Conservation (phyloP, 2,329 filamentous ascomycete species). For the Ophiostoma sp. region DNA sequence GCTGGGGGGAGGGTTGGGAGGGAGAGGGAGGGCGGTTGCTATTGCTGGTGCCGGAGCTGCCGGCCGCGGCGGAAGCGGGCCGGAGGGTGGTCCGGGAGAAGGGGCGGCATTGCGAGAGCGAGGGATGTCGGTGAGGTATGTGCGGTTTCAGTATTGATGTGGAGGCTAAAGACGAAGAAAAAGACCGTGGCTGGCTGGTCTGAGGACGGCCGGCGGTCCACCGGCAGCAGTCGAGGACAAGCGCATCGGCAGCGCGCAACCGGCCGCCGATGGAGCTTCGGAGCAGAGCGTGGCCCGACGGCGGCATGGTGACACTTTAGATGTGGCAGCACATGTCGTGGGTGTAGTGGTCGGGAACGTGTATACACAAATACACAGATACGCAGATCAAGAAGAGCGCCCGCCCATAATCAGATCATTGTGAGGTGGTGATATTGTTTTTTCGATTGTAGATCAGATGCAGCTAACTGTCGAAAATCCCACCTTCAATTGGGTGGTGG, state of each 20-base stretch:
- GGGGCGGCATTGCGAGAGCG: slow-evolving; percentile 15
- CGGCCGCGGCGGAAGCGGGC: slow-evolving; percentile 16
- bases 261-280: slow-evolving; percentile 37
- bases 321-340: not conserved
- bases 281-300: slow-evolving; percentile 38
- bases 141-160: not conserved
- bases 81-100: slow-evolving; percentile 16
- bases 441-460: slow-evolving; percentile 4
- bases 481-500: not conserved
- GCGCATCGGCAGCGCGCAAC: slow-evolving; percentile 13
- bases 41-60: slow-evolving; percentile 6
- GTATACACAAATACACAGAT: not conserved
- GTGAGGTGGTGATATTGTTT: not conserved
- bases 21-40: not conserved
- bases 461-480: slow-evolving; percentile 1
- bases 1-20: not conserved
- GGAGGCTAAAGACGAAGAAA: not conserved
- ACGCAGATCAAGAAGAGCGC: not conserved
- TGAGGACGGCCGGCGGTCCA: not conserved
- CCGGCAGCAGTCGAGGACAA: slow-evolving; percentile 1
- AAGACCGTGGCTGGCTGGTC: not conserved
- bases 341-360: not conserved
- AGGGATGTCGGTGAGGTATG: not conserved
- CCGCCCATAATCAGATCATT: not conserved
- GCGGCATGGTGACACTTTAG: slow-evolving; percentile 22